Conservation (phyloP, 257 asterid species). For the Rubia yunnanensis region DNA sequence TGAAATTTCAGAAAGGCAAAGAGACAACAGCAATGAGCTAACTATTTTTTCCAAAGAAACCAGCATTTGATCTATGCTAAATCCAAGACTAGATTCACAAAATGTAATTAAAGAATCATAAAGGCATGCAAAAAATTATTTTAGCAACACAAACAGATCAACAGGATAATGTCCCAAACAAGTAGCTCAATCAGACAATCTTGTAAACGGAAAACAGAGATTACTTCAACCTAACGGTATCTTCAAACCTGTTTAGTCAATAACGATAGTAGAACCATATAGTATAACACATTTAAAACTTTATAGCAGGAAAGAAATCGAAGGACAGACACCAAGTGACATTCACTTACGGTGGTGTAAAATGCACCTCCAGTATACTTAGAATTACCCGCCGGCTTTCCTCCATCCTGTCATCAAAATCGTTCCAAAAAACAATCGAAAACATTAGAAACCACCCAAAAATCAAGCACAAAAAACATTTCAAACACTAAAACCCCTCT, state of each 20-base stretch:
- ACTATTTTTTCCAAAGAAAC: too few species aligned
- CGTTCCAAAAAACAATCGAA: not conserved
- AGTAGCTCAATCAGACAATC: not conserved
- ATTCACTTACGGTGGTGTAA: constrained; percentile 48
- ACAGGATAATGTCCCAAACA: not conserved
- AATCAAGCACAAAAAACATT: not conserved
- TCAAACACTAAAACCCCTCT: not conserved
- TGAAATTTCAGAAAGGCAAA: constrained; percentile 28
- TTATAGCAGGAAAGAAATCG: not conserved
- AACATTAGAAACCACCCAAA: not conserved
- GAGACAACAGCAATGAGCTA: not conserved
- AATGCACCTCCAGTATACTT: constrained; percentile 70
- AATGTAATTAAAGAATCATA: not conserved
- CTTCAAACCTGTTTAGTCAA: not conserved
- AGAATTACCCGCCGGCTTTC: constrained; percentile 43
- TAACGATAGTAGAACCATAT: not conserved
- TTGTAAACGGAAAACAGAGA: not conserved
- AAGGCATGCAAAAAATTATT: not conserved
- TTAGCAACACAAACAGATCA: not conserved
- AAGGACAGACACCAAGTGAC: not conserved
- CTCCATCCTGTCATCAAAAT: constrained; percentile 43
- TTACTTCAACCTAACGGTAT: not conserved
- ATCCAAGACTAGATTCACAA: not conserved
- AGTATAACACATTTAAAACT: not conserved
- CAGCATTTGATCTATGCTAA: not conserved